These are phyloP conservation scores for Ziziphus jujuba DNA, from an alignment of 306 rosid genomes.

Conservation along the genomic window DNA sequence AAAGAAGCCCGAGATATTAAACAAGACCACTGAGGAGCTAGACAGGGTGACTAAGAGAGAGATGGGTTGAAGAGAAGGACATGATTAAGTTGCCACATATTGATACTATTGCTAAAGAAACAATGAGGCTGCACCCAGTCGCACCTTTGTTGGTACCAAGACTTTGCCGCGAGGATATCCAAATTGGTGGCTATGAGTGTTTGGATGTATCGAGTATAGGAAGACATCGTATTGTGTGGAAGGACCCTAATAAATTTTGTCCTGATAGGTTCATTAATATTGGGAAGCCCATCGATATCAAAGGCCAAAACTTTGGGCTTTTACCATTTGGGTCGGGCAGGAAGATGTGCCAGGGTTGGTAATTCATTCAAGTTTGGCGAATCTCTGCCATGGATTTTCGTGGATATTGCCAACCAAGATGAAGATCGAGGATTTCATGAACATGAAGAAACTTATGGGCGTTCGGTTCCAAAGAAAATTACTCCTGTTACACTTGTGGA, in stretches of 20 bases:
- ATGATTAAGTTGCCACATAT: constrained; percentile 52
- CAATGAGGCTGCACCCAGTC: constrained; percentile 82
- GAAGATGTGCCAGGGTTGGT: constrained; percentile 90
- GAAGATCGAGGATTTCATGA: constrained; percentile 52
- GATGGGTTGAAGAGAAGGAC: constrained; percentile 90
- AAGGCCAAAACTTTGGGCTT: constrained; percentile 71
- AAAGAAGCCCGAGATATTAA: constrained; percentile 55
- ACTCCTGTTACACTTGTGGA: constrained; percentile 44
- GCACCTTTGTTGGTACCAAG: constrained; percentile 82
- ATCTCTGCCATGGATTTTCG: constrained; percentile 73
- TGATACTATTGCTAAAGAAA: constrained; percentile 57
- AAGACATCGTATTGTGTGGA: constrained; percentile 70
- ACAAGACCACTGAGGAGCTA: constrained; percentile 60
- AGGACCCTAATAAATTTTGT: constrained; percentile 51
- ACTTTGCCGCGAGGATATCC: constrained; percentile 40
- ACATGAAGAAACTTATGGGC: constrained; percentile 72
- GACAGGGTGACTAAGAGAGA: constrained; percentile 66
- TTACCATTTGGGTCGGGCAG: constrained; percentile 87
- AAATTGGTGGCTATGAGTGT: constrained; percentile 41
- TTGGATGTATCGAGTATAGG: constrained; percentile 65
- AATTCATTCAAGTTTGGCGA: constrained; percentile 72
- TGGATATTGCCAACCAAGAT: constrained; percentile 53
- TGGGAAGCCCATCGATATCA: constrained; percentile 56
- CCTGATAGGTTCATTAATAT: constrained; percentile 73
- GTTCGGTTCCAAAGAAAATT: constrained; percentile 56